A percentile compares a stretch with the other conserved stretches of the same genome.
Evolutionary conservation across 2,329 filamentous ascomycete genomes (phyloP).

Genomic region (Dactylonectria macrodidyma): DNA sequence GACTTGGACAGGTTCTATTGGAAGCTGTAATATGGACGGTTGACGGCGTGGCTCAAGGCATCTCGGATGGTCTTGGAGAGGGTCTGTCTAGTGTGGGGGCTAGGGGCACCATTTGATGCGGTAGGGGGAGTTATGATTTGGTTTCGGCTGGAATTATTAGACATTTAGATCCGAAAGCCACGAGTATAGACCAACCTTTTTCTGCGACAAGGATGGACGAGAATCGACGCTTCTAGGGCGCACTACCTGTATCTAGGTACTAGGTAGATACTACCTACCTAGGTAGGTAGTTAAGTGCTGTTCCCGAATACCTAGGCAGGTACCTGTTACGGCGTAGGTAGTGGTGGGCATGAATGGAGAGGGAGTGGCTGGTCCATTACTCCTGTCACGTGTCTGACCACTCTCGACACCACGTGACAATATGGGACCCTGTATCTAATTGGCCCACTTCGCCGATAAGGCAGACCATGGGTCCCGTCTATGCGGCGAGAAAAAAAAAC

Average conservation of each 20-base stretch:
- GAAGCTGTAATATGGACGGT: slow-evolving; percentile 73
- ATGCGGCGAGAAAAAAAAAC: slow-evolving; percentile 28
- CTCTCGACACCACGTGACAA: slow-evolving; percentile 7
- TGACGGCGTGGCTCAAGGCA: slow-evolving; percentile 74
- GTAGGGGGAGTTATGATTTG: too few relatives aligned
- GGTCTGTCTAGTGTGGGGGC: slow-evolving; percentile 48
- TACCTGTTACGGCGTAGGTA: neutral
- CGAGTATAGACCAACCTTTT: slow-evolving; percentile 15
- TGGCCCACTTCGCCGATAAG: slow-evolving; percentile 21
- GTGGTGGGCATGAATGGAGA: too few relatives aligned
- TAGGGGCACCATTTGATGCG: slow-evolving; percentile 2
- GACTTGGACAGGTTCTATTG: slow-evolving; percentile 71
- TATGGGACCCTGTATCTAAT: too few relatives aligned
- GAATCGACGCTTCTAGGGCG: neutral
- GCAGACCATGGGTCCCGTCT: neutral
- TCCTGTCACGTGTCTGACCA: neutral
- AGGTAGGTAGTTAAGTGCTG: too few relatives aligned
- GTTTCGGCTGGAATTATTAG: slow-evolving; percentile 21
- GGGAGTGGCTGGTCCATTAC: neutral
- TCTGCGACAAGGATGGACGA: slow-evolving; percentile 19
- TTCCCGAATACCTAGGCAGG: neutral
- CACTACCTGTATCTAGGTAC: neutral
- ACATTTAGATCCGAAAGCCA: neutral
- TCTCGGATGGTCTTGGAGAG: slow-evolving; percentile 74
- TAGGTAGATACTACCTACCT: too few relatives aligned